Evolutionary conservation across 2,329 filamentous ascomycete species (phyloP), one percentile per base, ranked within the genome.

Genomic region (Trichoderma atrobrunneum): DNA sequence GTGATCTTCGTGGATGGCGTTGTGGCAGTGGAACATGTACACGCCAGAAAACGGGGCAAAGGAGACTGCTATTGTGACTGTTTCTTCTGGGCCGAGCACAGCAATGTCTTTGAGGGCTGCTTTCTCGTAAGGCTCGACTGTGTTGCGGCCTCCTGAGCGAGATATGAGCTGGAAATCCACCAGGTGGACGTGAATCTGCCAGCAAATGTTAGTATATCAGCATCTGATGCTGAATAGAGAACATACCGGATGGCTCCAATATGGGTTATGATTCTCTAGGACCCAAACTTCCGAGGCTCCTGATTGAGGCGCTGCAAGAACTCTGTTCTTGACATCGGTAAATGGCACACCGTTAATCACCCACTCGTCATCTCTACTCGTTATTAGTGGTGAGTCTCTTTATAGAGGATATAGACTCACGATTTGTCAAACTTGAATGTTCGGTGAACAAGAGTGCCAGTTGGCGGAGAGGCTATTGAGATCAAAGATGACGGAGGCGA

Each of bases 11-110:
- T 62, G 59, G 32, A 62, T 62, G 59, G 59, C 59, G 59, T 62
- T 62, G n/a, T 62, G 59, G 21, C 59, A 62, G 59, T 62, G 59
- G 21, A 62, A 62, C 59, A 62, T 62, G 32, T 62, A 62, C 12
- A 62, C 7, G 59, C 59, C 59, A 3, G 7, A 14, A 10, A 62
- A 62, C 5, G 59, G 59, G 34, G 32, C 59, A 11, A 48, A 48
- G 8, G 43, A n/a, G n/a, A 48, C 43, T 48, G 43, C 43, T 21
- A 48, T 48, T 21, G 43, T 48, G n/a, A 48, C 43, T 6, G 43
- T 48, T 48, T 48, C 43, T 48, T 21, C 10, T 5, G 43, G 43
- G 18, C 43, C 43, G n/a, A 48, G 43, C 43, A 48, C 43, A 3
- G 43, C 43, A 8, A 48, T 21, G n/a, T 48, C 43, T 21, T 48